These are phyloP conservation scores for Alternaria brassicae DNA, from an alignment of 2,329 filamentous ascomycete species.

Conservation along the genomic window DNA sequence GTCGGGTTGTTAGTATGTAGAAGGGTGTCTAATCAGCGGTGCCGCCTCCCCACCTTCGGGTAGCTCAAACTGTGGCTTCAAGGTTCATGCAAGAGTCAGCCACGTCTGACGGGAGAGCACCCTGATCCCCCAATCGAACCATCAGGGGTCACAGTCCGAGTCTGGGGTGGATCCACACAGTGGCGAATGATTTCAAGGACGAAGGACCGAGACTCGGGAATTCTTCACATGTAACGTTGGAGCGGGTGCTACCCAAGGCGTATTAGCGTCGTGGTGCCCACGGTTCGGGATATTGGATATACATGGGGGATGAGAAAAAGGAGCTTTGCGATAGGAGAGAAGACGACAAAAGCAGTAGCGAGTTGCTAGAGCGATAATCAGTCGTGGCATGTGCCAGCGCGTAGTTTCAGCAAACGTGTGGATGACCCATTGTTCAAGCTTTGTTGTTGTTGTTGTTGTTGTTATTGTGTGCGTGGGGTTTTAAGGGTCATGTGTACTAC, in stretches of 20 bases:
- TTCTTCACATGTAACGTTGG: conserved; percentile 20
- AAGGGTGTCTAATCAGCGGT: conserved; percentile 22
- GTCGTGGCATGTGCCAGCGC: neutral
- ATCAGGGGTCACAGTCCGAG: neutral
- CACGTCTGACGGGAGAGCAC: conserved; percentile 19
- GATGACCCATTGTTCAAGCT: conserved; percentile 5
- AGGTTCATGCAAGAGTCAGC: conserved; percentile 24
- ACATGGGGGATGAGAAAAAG: conserved; percentile 10
- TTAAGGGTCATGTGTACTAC: conserved; percentile 6
- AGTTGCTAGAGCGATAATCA: neutral
- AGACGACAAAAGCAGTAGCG: conserved; percentile 1
- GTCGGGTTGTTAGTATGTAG: conserved; percentile 19
- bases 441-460: no score
- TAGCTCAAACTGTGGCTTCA: conserved; percentile 26
- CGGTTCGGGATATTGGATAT: conserved; percentile 22
- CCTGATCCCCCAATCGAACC: conserved; percentile 6
- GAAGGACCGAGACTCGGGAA: conserved; percentile 20
- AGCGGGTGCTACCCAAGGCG: conserved; percentile 25
- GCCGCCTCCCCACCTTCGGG: conserved; percentile 3
- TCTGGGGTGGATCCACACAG: conserved; percentile 9
- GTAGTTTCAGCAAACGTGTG: conserved; percentile 9
- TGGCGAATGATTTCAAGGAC: conserved; percentile 9
- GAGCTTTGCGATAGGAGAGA: neutral
- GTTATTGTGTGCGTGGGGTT: conserved; percentile 7
- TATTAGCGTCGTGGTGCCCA: conserved; percentile 10